phyloP scores from a whole-genome alignment of 2,329 filamentous ascomycete species.

The Ophiocordyceps camponoti-rufipedis region DNA sequence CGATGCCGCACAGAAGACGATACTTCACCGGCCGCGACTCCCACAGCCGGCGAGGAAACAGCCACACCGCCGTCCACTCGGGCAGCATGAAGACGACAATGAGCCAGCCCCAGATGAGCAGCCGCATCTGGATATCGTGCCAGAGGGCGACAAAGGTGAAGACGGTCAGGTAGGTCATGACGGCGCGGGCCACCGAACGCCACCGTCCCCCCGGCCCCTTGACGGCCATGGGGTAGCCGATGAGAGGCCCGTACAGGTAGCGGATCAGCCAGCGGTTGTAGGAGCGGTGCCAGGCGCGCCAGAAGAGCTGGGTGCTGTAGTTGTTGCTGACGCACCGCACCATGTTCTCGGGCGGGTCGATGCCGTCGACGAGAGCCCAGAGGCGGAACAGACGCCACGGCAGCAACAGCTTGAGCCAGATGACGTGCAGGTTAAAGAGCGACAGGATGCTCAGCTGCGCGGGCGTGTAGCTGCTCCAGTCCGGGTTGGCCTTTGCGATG shows the following conservation, averaged over 20 bases:
- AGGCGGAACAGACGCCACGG: constrained; percentile 98
- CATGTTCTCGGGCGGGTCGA: constrained; percentile 97
- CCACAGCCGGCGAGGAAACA: constrained; percentile 63
- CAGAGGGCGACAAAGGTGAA: constrained; percentile 96
- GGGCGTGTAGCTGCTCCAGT: constrained; percentile 71
- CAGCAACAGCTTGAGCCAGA: constrained; percentile 93
- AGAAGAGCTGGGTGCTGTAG: constrained; percentile 79
- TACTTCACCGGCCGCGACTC: constrained; percentile 52
- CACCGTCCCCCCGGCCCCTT: constrained; percentile 10
- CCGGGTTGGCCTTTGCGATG: constrained; percentile 63
- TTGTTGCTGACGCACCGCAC: constrained; percentile 91
- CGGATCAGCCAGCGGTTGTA: constrained; percentile 91
- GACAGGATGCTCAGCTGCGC: constrained; percentile 79
- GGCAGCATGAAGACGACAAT: constrained; percentile 87
- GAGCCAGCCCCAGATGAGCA: constrained; percentile 94
- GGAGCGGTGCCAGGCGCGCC: constrained; percentile 88
- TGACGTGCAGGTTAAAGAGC: constrained; percentile 90
- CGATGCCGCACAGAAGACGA: constrained; percentile 61
- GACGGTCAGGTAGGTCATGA: constrained; percentile 63
- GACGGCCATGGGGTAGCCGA: constrained; percentile 41
- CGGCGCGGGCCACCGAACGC: constrained; percentile 31
- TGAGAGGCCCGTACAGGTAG: constrained; percentile 86
- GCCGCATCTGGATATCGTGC: constrained; percentile 85
- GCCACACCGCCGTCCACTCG: constrained; percentile 51
- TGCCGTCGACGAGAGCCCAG: constrained; percentile 79